phyloP scores from a whole-genome alignment of 768 basidiomycete species.

The Hortiboletus campestris region DNA sequence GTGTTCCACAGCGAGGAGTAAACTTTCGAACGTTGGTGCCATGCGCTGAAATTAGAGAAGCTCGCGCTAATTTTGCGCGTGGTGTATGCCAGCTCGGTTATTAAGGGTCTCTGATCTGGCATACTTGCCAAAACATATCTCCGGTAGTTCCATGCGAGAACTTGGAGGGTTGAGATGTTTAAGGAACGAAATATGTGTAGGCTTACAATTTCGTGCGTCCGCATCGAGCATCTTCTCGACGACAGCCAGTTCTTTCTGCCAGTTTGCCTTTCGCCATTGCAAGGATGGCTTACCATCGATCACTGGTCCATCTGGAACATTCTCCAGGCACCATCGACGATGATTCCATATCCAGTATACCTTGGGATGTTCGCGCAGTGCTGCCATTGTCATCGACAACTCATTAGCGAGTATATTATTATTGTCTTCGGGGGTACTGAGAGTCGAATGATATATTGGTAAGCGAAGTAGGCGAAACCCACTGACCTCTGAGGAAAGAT shows the following conservation, averaged over 20 bases:
- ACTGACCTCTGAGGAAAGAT: constrained; percentile 66
- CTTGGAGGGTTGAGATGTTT: constrained; percentile 41
- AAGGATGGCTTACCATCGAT: constrained; percentile 40
- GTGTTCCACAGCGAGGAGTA: constrained; percentile 62
- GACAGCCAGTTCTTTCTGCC: constrained; percentile 83
- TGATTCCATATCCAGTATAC: constrained; percentile 99
- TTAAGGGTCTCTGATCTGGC: constrained; percentile 53
- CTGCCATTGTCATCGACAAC: constrained; percentile 73
- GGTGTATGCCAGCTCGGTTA: constrained; percentile 82
- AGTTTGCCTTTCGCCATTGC: constrained; percentile 77
- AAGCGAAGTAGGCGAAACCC: neutral
- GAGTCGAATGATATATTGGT: constrained; percentile 12
- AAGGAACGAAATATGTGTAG: neutral
- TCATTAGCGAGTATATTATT: constrained; percentile 70
- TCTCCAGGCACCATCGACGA: constrained; percentile 89
- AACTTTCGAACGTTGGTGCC: constrained; percentile 95
- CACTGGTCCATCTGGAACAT: constrained; percentile 73
- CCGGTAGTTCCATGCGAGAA: constrained; percentile 94
- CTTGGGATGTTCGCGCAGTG: constrained; percentile 85
- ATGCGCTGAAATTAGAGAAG: constrained; percentile 97
- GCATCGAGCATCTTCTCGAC: constrained; percentile 91
- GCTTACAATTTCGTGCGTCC: constrained; percentile 90
- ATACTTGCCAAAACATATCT: constrained; percentile 78
- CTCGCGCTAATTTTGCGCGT: constrained; percentile 88
- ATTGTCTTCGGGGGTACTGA: constrained; percentile 58